These are phyloP conservation scores for Pulveroboletus sp. DNA, from an alignment of 768 basidiomycete genomes.

Conservation along the genomic window DNA sequence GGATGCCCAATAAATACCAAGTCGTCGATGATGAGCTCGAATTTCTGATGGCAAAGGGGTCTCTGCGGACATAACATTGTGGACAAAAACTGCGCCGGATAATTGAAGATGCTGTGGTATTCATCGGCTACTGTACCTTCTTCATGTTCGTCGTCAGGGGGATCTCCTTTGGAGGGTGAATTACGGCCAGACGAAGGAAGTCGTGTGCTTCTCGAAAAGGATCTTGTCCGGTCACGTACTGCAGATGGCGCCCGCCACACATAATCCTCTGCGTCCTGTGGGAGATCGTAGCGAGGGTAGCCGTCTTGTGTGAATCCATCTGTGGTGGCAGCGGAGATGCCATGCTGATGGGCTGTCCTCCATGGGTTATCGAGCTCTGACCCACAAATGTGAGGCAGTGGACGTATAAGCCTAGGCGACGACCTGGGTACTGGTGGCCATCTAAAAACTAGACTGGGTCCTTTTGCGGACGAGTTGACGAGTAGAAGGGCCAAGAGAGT, in stretches of 20 bases:
- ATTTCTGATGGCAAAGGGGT: conserved; percentile 88
- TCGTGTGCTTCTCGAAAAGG: conserved; percentile 42
- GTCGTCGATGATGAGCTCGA: conserved; percentile 88
- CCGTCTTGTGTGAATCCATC: conserved; percentile 4
- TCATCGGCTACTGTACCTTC: conserved; percentile 39
- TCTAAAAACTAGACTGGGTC: conserved; percentile 71
- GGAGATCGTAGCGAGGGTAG: neutral
- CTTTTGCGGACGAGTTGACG: conserved; percentile 80
- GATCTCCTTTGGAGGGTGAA: conserved; percentile 45
- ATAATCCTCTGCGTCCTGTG: conserved; percentile 43
- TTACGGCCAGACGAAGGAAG: conserved; percentile 47
- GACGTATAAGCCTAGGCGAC: conserved; percentile 65
- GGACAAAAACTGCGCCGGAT: conserved; percentile 76
- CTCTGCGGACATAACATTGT: conserved; percentile 72
- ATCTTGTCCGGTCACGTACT: conserved; percentile 45
- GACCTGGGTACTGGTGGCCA: conserved; percentile 75
- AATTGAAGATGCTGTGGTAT: conserved; percentile 73
- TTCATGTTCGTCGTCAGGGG: conserved; percentile 33
- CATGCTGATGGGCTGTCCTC: conserved; percentile 55
- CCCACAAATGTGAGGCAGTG: conserved; percentile 48
- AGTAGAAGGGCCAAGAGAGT: conserved; percentile 77
- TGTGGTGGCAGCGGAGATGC: conserved; percentile 28
- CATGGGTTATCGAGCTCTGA: conserved; percentile 67
- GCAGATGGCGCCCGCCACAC: conserved; percentile 57
- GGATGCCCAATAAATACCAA: conserved; percentile 94